phyloP scores from a whole-genome alignment of 1,139 yeast species.

The Candida sp. region DNA sequence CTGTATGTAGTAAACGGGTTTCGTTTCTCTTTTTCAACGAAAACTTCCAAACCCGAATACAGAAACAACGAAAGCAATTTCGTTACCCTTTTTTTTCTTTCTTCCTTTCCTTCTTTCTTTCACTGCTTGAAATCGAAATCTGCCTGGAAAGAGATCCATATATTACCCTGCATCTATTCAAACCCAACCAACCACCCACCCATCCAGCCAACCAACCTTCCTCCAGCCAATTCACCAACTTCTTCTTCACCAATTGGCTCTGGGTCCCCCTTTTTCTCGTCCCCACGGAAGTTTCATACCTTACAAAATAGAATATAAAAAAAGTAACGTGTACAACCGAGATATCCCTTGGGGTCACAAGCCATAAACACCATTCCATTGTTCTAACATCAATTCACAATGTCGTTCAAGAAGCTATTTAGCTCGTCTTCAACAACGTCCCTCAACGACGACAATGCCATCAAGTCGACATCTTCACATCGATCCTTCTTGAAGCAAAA shows the following conservation, averaged over 20 bases:
- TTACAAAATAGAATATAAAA: neutral
- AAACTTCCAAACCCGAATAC: constrained; percentile 1
- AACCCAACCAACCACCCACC: neutral
- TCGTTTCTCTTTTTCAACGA: neutral
- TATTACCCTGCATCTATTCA: neutral
- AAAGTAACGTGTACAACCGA: constrained; percentile 1
- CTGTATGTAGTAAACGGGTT: neutral
- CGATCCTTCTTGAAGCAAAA: constrained; percentile 13
- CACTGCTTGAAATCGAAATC: neutral
- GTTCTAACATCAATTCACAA: neutral
- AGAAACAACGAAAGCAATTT: neutral
- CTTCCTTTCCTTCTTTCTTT: neutral
- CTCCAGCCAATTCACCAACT: neutral
- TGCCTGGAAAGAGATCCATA: neutral
- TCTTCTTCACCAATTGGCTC: neutral
- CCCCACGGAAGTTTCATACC: neutral
- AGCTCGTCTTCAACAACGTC: constrained; percentile 12
- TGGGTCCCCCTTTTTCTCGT: neutral
- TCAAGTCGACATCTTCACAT: constrained; percentile 12
- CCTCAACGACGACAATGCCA: constrained; percentile 8
- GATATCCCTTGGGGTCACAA: neutral
- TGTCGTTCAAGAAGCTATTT: constrained; percentile 15
- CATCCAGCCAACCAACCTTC: neutral
- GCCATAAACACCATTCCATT: neutral
- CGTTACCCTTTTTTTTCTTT: neutral